Percentiles rank a stretch among this genome's conserved stretches.
These are phyloP conservation scores for Cladosporium colombiae DNA, from an alignment of 2,329 filamentous ascomycete genomes.

Conservation along the genomic window DNA sequence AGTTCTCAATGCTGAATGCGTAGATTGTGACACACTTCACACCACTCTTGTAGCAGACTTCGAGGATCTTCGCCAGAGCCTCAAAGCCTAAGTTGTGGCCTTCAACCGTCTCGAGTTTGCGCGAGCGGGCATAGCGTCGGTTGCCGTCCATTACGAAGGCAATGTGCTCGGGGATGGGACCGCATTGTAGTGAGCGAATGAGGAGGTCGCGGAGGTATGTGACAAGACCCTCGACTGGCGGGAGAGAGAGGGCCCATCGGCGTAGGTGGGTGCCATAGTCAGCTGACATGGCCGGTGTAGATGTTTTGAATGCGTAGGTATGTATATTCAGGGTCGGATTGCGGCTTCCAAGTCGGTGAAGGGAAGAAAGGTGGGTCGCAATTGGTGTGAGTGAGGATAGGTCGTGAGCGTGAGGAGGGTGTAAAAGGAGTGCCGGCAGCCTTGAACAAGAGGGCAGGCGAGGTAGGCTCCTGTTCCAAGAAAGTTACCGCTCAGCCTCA, in stretches of 20 bases:
- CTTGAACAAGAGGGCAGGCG: neutral
- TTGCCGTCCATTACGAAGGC: constrained; percentile 99
- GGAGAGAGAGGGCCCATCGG: constrained; percentile 81
- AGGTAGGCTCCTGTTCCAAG: neutral
- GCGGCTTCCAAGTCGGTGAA: neutral
- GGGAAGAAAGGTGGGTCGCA: neutral
- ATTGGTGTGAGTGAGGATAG: neutral
- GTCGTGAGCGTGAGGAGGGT: neutral
- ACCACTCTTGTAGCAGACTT: constrained; percentile 97
- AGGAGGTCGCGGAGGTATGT: constrained; percentile 77
- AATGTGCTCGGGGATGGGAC: constrained; percentile 89
- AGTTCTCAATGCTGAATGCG: constrained; percentile 98
- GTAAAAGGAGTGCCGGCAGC: neutral
- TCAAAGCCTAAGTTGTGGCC: constrained; percentile 96
- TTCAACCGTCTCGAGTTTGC: constrained; percentile 94
- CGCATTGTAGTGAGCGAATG: constrained; percentile 85
- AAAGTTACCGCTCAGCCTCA: constrained; percentile 6
- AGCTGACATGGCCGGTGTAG: constrained; percentile 4
- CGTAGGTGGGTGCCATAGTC: constrained; percentile 53
- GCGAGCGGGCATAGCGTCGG: constrained; percentile 82
- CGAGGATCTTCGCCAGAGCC: constrained; percentile 88
- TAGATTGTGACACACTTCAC: constrained; percentile 97
- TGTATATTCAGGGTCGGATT: neutral
- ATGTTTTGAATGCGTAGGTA: neutral
- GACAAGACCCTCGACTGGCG: constrained; percentile 87